phyloP scores from a whole-genome alignment of 2,329 filamentous ascomycete species.

The Blastomyces silverae region DNA sequence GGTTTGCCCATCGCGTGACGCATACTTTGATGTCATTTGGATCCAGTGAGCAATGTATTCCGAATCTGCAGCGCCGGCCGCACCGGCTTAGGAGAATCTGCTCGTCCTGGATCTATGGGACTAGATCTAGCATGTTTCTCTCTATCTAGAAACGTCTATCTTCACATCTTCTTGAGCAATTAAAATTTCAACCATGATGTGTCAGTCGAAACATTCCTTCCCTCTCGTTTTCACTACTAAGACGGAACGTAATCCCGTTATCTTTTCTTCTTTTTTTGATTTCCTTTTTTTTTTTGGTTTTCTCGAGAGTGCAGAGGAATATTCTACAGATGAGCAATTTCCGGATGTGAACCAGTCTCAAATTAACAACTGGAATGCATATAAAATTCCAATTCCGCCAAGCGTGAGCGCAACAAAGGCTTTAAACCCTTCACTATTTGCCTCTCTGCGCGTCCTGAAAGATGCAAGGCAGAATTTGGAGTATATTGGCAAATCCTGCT shows the following conservation, averaged over 20 bases:
- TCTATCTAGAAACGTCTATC: neutral
- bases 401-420: neutral
- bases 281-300: neutral
- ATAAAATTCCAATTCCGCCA: neutral
- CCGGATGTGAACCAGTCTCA: neutral
- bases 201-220: constrained; percentile 3
- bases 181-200: constrained; percentile 15
- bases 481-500: neutral
- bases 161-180: constrained; percentile 9
- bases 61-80: constrained; percentile 7
- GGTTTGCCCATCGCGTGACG: constrained; percentile 6
- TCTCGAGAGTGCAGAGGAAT: neutral
- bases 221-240: neutral
- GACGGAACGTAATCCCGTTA: neutral
- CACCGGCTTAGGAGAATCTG: constrained; percentile 2
- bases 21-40: constrained; percentile 1
- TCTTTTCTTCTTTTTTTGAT: too few relatives aligned
- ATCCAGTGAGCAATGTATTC: constrained; percentile 1
- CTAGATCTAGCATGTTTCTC: neutral
- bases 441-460: neutral
- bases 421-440: neutral
- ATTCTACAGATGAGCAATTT: too few relatives aligned
- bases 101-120: constrained; percentile 1
- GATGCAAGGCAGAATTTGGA: neutral
- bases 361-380: neutral